Percentiles rank a stretch among this genome's conserved stretches.
These are phyloP conservation scores for Jacaranda mimosifolia DNA, from an alignment of 257 asterid species.

Conservation along the genomic window DNA sequence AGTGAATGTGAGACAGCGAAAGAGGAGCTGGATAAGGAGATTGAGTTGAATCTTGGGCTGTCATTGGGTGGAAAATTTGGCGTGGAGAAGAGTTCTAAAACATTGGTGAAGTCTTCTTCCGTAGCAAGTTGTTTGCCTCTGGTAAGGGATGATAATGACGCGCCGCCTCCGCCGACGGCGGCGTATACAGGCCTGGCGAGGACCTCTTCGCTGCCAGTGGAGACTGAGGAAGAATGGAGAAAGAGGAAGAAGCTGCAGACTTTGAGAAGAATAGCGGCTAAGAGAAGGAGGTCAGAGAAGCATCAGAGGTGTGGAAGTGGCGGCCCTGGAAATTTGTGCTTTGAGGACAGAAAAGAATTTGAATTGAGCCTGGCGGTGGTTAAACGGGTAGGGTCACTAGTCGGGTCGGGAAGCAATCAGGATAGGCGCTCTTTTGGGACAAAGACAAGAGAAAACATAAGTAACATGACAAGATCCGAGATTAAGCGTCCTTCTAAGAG, in stretches of 20 bases:
- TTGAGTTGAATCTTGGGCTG: constrained; percentile 75
- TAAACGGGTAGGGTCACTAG: no score
- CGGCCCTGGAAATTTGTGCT: constrained; percentile 34
- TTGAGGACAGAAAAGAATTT: constrained; percentile 39
- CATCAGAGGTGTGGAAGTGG: constrained; percentile 45
- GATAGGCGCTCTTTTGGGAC: constrained; percentile 45
- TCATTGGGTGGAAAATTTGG: constrained; percentile 83
- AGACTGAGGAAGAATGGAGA: constrained; percentile 79
- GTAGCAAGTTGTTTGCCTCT: constrained; percentile 60
- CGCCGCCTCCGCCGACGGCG: constrained; percentile 40
- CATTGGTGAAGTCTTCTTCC: constrained; percentile 62
- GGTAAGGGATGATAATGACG: constrained; percentile 55
- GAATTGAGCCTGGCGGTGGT: no score
- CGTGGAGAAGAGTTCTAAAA: constrained; percentile 58
- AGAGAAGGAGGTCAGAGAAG: constrained; percentile 72
- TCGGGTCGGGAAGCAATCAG: constrained; percentile 36
- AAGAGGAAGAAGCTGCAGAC: constrained; percentile 77
- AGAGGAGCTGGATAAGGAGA: constrained; percentile 37
- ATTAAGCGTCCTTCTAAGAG: constrained; percentile 35
- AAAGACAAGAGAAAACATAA: constrained; percentile 35
- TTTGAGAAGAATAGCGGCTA: constrained; percentile 80
- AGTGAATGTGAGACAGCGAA: constrained; percentile 23
- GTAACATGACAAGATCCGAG: constrained; percentile 40
- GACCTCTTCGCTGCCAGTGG: constrained; percentile 75
- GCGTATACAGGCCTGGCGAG: constrained; percentile 53